Evolutionary conservation across 2,329 filamentous ascomycete species (phyloP).

Genomic region (Microsporum ferrugineum): DNA sequence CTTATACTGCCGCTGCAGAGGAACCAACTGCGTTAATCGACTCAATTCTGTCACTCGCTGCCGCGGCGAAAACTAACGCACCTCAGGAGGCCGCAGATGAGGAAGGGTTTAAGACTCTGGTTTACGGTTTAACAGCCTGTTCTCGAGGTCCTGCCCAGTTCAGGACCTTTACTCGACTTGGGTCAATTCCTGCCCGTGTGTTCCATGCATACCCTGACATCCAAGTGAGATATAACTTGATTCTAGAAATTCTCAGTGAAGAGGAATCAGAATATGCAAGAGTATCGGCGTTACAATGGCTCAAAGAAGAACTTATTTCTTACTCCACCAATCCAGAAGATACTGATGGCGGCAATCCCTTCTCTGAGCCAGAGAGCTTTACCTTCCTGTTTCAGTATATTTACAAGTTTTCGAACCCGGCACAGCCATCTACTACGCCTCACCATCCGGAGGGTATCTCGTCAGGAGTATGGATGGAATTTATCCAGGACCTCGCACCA

Average conservation of each 20-base stretch:
- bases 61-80: conserved; percentile 39
- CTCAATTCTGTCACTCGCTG: conserved; percentile 41
- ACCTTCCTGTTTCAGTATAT: conserved; percentile 39
- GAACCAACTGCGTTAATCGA: conserved; percentile 42
- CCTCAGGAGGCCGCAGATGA: conserved; percentile 35
- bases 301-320: conserved; percentile 44
- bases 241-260: conserved; percentile 45
- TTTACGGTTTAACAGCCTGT: conserved; percentile 37
- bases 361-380: conserved; percentile 27
- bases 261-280: conserved; percentile 45
- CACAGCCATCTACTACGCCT: conserved; percentile 21
- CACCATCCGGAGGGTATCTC: conserved; percentile 11
- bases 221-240: conserved; percentile 42
- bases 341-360: conserved; percentile 16
- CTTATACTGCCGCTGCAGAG: conserved; percentile 19
- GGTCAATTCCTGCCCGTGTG: conserved; percentile 25
- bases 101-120: conserved; percentile 42
- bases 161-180: conserved; percentile 28
- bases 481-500: conserved; percentile 36
- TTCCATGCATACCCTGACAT: conserved; percentile 45
- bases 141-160: conserved; percentile 18
- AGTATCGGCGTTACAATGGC: conserved; percentile 48
- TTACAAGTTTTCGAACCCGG: conserved; percentile 26
- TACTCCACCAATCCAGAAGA: background rate
- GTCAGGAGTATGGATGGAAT: conserved; percentile 32